Conservation (phyloP, 192 early-diverging fungal genomes). For the Podila clonocystis region DNA sequence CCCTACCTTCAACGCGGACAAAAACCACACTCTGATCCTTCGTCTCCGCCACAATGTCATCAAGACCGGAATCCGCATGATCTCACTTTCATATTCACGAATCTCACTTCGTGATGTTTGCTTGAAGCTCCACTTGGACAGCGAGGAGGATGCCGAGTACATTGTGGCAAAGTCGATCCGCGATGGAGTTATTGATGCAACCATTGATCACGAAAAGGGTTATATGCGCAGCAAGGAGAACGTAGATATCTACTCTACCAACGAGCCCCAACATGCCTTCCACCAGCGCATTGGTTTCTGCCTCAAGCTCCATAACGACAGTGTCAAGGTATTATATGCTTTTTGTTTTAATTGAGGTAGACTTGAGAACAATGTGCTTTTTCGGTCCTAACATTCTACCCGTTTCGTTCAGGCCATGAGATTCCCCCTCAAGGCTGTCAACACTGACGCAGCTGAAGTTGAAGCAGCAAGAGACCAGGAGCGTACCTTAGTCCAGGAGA, state of each 20-base stretch:
- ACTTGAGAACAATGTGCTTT: background rate
- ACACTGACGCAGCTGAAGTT: conserved; percentile 84
- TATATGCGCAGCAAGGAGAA: conserved; percentile 95
- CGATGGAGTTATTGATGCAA: conserved; percentile 99
- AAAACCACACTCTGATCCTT: conserved; percentile 90
- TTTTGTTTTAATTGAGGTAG: background rate
- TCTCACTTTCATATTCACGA: conserved; percentile 94
- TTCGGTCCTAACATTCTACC: conserved; percentile 11
- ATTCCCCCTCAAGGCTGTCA: conserved; percentile 88
- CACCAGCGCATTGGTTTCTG: conserved; percentile 95
- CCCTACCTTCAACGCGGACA: conserved; percentile 84
- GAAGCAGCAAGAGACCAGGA: conserved; percentile 91
- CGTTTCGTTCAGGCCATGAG: conserved; percentile 79
- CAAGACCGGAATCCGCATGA: conserved; percentile 98
- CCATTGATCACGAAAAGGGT: conserved; percentile 92
- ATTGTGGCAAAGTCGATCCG: conserved; percentile 99
- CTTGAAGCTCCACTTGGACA: conserved; percentile 95
- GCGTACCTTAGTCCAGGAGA: conserved; percentile 91
- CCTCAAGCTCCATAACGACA: conserved; percentile 96
- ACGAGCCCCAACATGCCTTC: conserved; percentile 96
- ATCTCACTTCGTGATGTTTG: conserved; percentile 97
- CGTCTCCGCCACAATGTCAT: conserved; percentile 99
- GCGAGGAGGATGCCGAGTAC: conserved; percentile 99
- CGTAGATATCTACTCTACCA: conserved; percentile 96
- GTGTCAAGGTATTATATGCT: conserved; percentile 76